These are phyloP conservation scores for Silene latifolia DNA, from an alignment of 148 eudicot species.

Conservation along the genomic window DNA sequence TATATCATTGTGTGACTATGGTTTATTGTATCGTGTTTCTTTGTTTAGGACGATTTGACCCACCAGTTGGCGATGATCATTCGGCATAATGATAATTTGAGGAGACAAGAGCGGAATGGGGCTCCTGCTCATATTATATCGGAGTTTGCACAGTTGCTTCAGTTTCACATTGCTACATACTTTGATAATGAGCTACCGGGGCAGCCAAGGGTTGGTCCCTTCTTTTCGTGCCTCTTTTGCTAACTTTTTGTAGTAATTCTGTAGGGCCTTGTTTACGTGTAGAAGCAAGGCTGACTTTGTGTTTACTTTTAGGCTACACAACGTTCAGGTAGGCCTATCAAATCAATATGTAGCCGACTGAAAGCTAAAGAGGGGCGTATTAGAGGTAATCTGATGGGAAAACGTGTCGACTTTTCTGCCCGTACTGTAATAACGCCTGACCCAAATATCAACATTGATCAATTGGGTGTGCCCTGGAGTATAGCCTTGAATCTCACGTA, in stretches of 20 bases:
- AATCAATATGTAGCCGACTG: constrained; percentile 91
- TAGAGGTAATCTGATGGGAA: constrained; percentile 97
- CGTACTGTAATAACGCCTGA: constrained; percentile 99
- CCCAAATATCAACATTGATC: constrained; percentile 91
- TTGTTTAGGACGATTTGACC: constrained; percentile 87
- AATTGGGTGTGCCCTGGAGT: constrained; percentile 99
- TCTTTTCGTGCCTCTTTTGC: not conserved
- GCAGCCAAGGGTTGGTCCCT: constrained; percentile 75
- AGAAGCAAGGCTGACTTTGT: not conserved
- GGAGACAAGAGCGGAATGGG: constrained; percentile 94
- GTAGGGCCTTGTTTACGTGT: not conserved
- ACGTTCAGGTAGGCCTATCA: constrained; percentile 93
- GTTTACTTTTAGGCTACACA: constrained; percentile 72
- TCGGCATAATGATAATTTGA: constrained; percentile 83
- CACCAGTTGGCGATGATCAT: constrained; percentile 98
- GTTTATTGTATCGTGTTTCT: not conserved
- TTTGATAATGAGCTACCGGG: constrained; percentile 99
- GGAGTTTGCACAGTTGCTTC: constrained; percentile 89
- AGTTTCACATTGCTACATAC: constrained; percentile 96
- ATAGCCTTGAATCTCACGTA: constrained; percentile 93
- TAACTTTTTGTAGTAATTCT: not conserved
- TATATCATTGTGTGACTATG: not conserved
- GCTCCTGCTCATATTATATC: constrained; percentile 98
- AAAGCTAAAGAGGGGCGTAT: constrained; percentile 98
- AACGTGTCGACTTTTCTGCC: constrained; percentile 98